Evolutionary conservation across 2,329 filamentous ascomycete species (phyloP).

Genomic region (Fusarium veterinarium): DNA sequence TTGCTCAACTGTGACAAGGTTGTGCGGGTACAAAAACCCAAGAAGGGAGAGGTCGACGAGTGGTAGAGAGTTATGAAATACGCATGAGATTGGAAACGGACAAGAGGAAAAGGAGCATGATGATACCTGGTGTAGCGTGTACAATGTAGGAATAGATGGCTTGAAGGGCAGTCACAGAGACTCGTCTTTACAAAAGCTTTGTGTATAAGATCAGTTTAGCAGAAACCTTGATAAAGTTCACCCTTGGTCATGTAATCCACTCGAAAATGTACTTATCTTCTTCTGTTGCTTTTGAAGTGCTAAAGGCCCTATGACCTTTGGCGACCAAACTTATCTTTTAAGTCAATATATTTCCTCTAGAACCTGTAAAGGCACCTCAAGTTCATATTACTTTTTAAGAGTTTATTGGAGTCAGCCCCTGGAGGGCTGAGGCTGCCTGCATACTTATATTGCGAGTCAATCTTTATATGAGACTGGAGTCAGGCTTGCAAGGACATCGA

Average conservation of each 20-base stretch:
- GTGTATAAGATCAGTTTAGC: conserved; percentile 16
- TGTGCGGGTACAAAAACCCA: conserved; percentile 66
- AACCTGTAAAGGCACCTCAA: no score
- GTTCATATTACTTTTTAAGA: not conserved
- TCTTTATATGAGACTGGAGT: not conserved
- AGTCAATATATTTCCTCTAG: not conserved
- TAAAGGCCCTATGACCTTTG: not conserved
- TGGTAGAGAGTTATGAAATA: conserved; percentile 50
- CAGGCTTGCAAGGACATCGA: not conserved
- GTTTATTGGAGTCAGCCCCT: not conserved
- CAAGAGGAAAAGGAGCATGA: not conserved
- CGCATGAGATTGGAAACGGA: not conserved
- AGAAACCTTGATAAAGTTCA: not conserved
- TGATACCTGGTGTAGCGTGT: conserved; percentile 36
- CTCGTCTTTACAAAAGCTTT: conserved; percentile 3
- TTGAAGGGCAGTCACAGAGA: conserved; percentile 2
- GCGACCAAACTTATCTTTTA: not conserved
- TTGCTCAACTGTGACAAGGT: conserved; percentile 78
- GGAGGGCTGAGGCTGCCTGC: not conserved
- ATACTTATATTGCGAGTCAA: not conserved
- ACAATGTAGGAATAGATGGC: conserved; percentile 31
- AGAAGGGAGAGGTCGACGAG: conserved; percentile 56
- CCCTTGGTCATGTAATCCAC: not conserved
- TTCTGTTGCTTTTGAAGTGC: no score
- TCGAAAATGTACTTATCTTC: not conserved